Conservation (phyloP, 805 yeast species). For the Saccharomycopsis selenospora region DNA sequence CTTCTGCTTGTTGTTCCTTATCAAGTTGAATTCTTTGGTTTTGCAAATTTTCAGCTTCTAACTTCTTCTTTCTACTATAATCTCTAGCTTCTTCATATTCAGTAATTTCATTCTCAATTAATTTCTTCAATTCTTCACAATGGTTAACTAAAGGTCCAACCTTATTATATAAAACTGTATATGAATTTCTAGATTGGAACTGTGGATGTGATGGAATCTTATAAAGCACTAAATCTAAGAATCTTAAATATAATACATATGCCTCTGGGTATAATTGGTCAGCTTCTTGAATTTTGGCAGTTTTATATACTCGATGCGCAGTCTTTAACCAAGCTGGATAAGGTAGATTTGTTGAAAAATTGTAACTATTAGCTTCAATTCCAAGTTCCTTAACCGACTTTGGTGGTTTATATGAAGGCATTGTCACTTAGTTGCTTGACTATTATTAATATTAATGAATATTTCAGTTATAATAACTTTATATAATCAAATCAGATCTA, state of each 20-base stretch:
- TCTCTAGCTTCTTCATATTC: conserved; percentile 22
- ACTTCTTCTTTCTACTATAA: conserved; percentile 27
- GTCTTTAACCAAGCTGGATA: conserved; percentile 16
- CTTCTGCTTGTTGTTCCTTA: conserved; percentile 27
- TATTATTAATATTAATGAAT: too few relatives aligned
- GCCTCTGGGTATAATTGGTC: conserved; percentile 31
- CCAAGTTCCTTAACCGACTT: conserved; percentile 12
- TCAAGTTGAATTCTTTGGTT: conserved; percentile 26
- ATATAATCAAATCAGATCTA: too few relatives aligned
- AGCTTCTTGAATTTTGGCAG: conserved; percentile 28
- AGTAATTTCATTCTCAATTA: conserved; percentile 13
- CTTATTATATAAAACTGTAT: conserved; percentile 4
- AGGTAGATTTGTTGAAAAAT: conserved; percentile 12
- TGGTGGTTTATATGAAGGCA: conserved; percentile 15
- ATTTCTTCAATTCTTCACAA: conserved; percentile 3
- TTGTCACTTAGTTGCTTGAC: too few relatives aligned
- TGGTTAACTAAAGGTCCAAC: not conserved
- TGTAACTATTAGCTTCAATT: conserved; percentile 11
- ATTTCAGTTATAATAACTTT: too few relatives aligned
- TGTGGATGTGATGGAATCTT: conserved; percentile 30
- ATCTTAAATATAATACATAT: conserved; percentile 30
- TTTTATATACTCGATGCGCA: conserved; percentile 13
- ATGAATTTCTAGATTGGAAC: conserved; percentile 19
- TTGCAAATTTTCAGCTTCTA: conserved; percentile 11
- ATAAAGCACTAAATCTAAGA: conserved; percentile 31